These are phyloP conservation scores for Mortierella sp. DNA, from an alignment of 371 early-diverging fungal genomes.

Conservation along the genomic window DNA sequence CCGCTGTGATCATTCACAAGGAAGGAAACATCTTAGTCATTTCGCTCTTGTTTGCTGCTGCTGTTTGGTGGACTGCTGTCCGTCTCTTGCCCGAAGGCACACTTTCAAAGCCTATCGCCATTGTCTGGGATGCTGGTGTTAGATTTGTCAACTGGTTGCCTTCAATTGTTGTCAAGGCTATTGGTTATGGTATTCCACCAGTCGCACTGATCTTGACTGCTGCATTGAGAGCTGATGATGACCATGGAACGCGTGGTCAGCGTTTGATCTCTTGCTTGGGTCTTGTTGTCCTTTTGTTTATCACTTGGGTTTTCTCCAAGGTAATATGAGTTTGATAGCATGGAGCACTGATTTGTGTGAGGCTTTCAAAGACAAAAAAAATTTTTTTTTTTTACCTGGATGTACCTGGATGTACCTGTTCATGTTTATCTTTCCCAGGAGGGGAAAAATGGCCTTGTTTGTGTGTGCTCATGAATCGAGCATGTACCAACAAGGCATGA, in stretches of 20 bases:
- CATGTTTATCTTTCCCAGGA: too few relatives aligned
- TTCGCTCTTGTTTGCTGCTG: conserved; percentile 65
- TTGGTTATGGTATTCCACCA: conserved; percentile 61
- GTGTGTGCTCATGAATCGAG: background rate
- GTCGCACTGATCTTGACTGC: conserved; percentile 67
- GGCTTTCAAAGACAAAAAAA: background rate
- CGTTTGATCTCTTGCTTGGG: conserved; percentile 86
- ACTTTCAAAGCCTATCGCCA: conserved; percentile 59
- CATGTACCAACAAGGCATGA: conserved; percentile 29
- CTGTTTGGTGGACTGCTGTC: conserved; percentile 69
- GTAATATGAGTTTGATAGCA: conserved; percentile 30
- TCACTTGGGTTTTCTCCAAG: conserved; percentile 69
- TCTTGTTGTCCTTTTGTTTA: conserved; percentile 69
- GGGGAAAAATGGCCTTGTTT: conserved; percentile 4
- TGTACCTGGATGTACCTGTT: background rate
- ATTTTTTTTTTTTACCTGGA: background rate
- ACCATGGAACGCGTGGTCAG: conserved; percentile 70
- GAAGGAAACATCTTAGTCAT: conserved; percentile 49
- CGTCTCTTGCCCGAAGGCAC: conserved; percentile 63
- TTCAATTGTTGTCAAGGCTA: conserved; percentile 11
- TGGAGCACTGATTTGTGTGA: too few relatives aligned
- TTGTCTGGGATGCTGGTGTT: conserved; percentile 48
- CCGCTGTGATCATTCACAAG: conserved; percentile 50
- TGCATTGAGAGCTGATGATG: conserved; percentile 69
- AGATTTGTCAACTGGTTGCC: conserved; percentile 25